phyloP scores from a whole-genome alignment of 495 filamentous ascomycete genomes.

The Oidiodendron maius region DNA sequence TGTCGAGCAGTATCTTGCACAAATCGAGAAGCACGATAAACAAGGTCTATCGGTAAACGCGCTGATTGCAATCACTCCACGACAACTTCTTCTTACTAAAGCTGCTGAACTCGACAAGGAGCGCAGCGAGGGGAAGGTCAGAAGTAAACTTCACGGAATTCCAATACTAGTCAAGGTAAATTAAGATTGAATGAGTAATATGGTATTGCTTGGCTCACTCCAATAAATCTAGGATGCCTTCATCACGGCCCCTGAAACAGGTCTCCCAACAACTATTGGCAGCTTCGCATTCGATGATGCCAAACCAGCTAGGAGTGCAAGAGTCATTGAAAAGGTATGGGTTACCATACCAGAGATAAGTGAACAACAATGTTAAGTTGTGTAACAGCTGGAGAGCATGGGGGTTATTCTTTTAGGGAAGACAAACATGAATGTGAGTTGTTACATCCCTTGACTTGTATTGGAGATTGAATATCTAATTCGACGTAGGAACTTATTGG shows the following conservation, averaged over 20 bases:
- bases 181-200: too few relatives aligned
- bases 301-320: neutral
- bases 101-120: neutral
- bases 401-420: neutral
- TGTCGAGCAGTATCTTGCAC: neutral
- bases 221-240: too few relatives aligned
- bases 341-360: too few relatives aligned
- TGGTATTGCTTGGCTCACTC: too few relatives aligned
- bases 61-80: neutral
- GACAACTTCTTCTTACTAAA: neutral
- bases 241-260: neutral
- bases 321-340: too few relatives aligned
- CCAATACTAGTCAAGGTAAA: neutral
- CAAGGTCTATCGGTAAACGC: neutral
- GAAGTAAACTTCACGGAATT: neutral
- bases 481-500: neutral
- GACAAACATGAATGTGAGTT: neutral
- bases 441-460: neutral
- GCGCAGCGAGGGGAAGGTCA: neutral
- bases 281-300: neutral
- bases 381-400: neutral
- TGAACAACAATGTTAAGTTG: too few relatives aligned
- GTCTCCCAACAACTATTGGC: neutral
- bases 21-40: neutral
- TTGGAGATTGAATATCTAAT: too few relatives aligned